Evolutionary conservation across 2,329 filamentous ascomycete species (phyloP), one percentile per base, ranked within the genome.

Genomic region (Alternaria sp.): DNA sequence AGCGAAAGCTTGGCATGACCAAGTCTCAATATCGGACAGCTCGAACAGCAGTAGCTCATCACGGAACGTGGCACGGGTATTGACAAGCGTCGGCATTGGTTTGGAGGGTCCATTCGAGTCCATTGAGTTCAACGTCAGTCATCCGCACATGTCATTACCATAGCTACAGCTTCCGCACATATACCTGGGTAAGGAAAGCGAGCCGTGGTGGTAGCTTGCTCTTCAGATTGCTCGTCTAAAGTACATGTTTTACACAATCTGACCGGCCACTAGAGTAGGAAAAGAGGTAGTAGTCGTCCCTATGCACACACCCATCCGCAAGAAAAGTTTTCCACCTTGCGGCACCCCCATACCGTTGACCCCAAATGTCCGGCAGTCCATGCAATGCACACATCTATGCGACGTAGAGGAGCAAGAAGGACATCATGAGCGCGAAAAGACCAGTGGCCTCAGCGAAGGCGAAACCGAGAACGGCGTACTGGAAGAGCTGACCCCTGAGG

Each of bases 401-500:
- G 61, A 80, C 79, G 78, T 80, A 81, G 74, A 80, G 78, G 73
- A 80, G 77, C 65, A 81, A 65, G 78, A 81, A 81, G 60, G 79
- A 80, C 78, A 84, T 82, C 82, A 84, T 84, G 75, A 86, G 82
- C 69, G 85, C 84, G 81, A 87, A 86, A 65, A 87, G 82, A 79
- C 91, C 91, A 78, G 92, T 93, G 86, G 93, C 92, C 84, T 96
- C 93, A 84, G 94, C 92, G 90, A 96, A 96, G 82, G 92, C 93
- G 87, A 96, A 96, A 87, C 93, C 92, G 82, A 96, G 87, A 92
- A 96, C 95, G 89, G 92, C 92, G 87, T 96, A 95, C 77, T 92
- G 92, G 92, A 96, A 97, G 81, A 97, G 92, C 89, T 96, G 93
- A 83, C 92, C 93, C 87, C 92, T 91, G 87, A 96, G 92, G 82